phyloP scores from a whole-genome alignment of 306 rosid species.

The Cucurbita pepo region DNA sequence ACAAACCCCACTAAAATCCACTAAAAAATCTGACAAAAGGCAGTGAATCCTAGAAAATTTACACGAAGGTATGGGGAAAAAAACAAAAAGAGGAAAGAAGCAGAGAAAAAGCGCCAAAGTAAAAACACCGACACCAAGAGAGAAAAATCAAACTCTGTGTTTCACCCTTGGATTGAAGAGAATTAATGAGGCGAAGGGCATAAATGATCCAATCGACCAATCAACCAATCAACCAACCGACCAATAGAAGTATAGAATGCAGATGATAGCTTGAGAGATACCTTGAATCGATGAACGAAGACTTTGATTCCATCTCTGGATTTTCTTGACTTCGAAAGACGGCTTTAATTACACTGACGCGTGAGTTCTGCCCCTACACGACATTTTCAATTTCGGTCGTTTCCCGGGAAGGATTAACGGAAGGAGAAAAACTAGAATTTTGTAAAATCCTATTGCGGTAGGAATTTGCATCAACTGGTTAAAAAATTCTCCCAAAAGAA shows the following conservation, averaged over 20 bases:
- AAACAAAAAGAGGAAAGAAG: neutral
- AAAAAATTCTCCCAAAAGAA: neutral
- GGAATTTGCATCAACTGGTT: too few species aligned
- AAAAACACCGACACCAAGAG: neutral
- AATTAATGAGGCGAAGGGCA: slow-evolving; percentile 7
- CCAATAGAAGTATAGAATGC: neutral
- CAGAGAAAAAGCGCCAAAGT: slow-evolving; percentile 19
- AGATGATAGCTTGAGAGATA: neutral
- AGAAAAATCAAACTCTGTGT: neutral
- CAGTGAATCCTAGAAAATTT: neutral
- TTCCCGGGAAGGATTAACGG: neutral
- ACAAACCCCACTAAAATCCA: neutral
- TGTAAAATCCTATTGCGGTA: neutral
- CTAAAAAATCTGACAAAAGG: neutral
- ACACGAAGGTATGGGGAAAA: neutral
- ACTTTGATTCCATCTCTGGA: slow-evolving; percentile 29
- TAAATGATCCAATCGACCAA: neutral
- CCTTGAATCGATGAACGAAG: slow-evolving; percentile 13
- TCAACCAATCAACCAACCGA: neutral
- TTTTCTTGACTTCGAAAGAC: slow-evolving; percentile 6
- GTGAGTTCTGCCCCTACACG: slow-evolving; percentile 18
- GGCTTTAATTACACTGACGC: slow-evolving; percentile 21
- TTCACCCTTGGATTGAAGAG: slow-evolving; percentile 1
- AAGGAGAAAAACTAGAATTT: neutral
- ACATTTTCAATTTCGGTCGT: neutral